Conservation (phyloP, 495 filamentous ascomycete species). For the Staphylotrichum longicolle region DNA sequence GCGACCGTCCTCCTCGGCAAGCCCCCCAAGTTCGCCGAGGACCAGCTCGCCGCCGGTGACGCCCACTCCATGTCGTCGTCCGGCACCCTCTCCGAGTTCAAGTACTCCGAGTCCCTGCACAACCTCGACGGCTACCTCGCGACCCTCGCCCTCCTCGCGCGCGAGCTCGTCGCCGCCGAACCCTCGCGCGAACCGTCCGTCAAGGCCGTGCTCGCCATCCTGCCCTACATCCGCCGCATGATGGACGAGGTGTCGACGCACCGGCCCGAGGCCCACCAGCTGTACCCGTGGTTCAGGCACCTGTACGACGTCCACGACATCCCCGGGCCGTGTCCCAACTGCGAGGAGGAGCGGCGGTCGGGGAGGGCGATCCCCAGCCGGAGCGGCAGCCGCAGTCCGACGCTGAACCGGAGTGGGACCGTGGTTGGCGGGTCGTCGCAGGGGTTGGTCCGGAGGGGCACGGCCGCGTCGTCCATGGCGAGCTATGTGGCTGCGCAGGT, state of each 20-base stretch:
- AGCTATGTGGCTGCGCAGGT: background rate
- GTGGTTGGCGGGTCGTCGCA: background rate
- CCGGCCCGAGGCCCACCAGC: conserved; percentile 30
- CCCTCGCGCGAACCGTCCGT: conserved; percentile 17
- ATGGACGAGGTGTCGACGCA: conserved; percentile 26
- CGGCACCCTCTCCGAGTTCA: conserved; percentile 21
- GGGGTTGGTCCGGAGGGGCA: conserved; percentile 4
- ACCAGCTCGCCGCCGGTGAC: conserved; percentile 20
- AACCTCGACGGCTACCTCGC: conserved; percentile 25
- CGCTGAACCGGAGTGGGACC: conserved; percentile 16
- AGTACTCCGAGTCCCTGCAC: conserved; percentile 30
- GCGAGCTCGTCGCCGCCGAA: conserved; percentile 13
- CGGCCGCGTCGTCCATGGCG: conserved; percentile 32
- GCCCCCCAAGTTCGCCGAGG: conserved; percentile 29
- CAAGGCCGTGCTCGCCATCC: conserved; percentile 26
- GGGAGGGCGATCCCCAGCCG: conserved; percentile 19
- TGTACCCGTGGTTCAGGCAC: conserved; percentile 34
- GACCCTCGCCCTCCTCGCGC: conserved; percentile 15
- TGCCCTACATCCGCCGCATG: conserved; percentile 31
- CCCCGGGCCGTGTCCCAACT: conserved; percentile 29
- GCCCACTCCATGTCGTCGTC: background rate
- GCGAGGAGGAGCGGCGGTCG: conserved; percentile 31
- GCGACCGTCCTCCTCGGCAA: conserved; percentile 40
- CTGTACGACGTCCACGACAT: conserved; percentile 28
- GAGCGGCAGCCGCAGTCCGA: conserved; percentile 20